phyloP scores from a whole-genome alignment of 2,329 filamentous ascomycete species.

The Venturia nashicola region DNA sequence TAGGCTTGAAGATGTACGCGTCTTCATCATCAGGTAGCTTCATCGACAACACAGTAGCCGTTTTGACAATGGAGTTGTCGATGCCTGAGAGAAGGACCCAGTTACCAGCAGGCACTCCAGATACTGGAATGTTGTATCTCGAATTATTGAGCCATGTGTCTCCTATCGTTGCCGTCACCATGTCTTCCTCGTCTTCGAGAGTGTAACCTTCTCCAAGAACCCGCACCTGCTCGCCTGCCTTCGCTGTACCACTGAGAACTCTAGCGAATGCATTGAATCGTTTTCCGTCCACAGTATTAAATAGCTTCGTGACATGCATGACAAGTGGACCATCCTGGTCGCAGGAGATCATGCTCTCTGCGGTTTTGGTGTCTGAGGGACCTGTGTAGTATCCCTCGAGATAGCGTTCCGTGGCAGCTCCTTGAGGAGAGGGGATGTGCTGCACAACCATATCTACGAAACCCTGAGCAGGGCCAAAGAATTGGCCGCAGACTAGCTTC shows the following conservation, averaged over 20 bases:
- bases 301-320: conserved; percentile 87
- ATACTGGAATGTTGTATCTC: conserved; percentile 81
- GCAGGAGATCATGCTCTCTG: conserved; percentile 66
- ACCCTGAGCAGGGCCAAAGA: conserved; percentile 79
- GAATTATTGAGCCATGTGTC: conserved; percentile 87
- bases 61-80: conserved; percentile 97
- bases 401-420: conserved; percentile 57
- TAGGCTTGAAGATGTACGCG: conserved; percentile 86
- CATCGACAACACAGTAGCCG: conserved; percentile 75
- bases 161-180: conserved; percentile 73
- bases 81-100: conserved; percentile 85
- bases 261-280: conserved; percentile 82
- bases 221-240: conserved; percentile 68
- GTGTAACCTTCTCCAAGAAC: conserved; percentile 94
- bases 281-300: conserved; percentile 81
- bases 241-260: conserved; percentile 83
- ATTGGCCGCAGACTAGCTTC: conserved; percentile 83
- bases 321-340: conserved; percentile 83
- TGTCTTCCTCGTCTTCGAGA: conserved; percentile 94
- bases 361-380: conserved; percentile 70
- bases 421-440: conserved; percentile 77
- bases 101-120: conserved; percentile 87
- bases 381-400: conserved; percentile 87
- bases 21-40: conserved; percentile 79
- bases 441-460: conserved; percentile 93